Percentiles rank a stretch among this genome's conserved stretches.
These are phyloP conservation scores for Phytophthora tentaculata DNA, from an alignment of 352 stramenopile species.

Conservation along the genomic window DNA sequence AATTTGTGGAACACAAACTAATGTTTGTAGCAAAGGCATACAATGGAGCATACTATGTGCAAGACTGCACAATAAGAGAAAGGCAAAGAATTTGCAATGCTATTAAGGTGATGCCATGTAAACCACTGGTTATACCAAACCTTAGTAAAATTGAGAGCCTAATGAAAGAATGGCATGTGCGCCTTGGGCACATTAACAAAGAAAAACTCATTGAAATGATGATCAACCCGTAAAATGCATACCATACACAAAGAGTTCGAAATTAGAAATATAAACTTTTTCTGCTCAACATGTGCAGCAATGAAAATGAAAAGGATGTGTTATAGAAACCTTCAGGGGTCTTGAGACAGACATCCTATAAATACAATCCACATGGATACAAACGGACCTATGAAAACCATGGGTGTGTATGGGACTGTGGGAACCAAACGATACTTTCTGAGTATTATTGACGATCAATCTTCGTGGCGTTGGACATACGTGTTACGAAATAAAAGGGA, in stretches of 20 bases:
- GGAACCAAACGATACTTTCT: background rate
- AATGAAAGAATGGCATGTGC: background rate
- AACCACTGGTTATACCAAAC: background rate
- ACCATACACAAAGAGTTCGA: background rate
- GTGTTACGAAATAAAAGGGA: background rate
- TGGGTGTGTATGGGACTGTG: background rate
- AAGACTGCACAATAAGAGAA: background rate
- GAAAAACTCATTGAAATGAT: background rate
- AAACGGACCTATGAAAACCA: constrained; percentile 1
- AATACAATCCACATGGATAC: background rate
- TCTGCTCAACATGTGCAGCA: background rate
- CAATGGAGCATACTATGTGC: background rate
- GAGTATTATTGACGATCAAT: too few relatives aligned
- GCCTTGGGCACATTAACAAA: background rate
- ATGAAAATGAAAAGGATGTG: background rate
- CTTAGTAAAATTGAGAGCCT: background rate
- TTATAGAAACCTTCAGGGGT: background rate
- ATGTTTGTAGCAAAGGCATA: background rate
- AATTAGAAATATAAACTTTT: background rate
- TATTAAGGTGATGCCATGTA: too few relatives aligned
- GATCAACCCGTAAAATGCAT: background rate
- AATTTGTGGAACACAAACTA: background rate
- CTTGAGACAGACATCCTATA: background rate
- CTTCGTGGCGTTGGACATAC: too few relatives aligned
- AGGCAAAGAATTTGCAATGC: background rate